These are phyloP conservation scores for Solanum phureja DNA, from an alignment of 257 asterid species.

Conservation along the genomic window DNA sequence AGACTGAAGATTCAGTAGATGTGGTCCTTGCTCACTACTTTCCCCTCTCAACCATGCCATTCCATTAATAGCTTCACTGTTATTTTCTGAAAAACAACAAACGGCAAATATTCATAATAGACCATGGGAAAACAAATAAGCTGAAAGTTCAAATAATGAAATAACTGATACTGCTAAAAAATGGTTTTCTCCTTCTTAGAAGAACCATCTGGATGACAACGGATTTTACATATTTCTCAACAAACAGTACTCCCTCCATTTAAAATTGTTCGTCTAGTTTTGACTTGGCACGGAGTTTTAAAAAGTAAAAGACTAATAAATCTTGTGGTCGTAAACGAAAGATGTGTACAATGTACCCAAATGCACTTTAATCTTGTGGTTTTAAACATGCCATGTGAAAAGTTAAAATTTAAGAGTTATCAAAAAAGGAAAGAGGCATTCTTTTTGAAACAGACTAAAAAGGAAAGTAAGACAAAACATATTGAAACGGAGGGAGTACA, in stretches of 20 bases:
- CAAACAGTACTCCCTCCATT: not conserved
- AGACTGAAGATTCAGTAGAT: slow-evolving; percentile 57
- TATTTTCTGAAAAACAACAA: slow-evolving; percentile 35
- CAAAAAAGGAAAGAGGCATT: not conserved
- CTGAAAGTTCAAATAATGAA: not conserved
- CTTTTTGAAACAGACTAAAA: not conserved
- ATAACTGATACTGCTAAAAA: not conserved
- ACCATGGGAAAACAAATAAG: not conserved
- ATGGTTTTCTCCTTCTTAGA: not conserved
- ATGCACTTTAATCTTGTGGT: not conserved
- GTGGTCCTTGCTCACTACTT: slow-evolving; percentile 67
- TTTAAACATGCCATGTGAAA: not conserved
- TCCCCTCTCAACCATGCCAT: slow-evolving; percentile 87
- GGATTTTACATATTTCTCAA: not conserved
- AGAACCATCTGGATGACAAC: not conserved
- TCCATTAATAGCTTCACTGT: slow-evolving; percentile 57
- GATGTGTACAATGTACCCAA: not conserved
- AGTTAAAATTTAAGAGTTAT: not conserved
- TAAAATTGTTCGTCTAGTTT: not conserved
- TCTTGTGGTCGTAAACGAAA: not conserved
- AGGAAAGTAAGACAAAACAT: not conserved
- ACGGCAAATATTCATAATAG: not conserved
- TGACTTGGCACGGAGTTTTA: not conserved
- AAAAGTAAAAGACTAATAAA: not conserved
- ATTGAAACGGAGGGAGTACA: not conserved